Conservation (phyloP, 306 rosid species). For the Vachellia collinsii region DNA sequence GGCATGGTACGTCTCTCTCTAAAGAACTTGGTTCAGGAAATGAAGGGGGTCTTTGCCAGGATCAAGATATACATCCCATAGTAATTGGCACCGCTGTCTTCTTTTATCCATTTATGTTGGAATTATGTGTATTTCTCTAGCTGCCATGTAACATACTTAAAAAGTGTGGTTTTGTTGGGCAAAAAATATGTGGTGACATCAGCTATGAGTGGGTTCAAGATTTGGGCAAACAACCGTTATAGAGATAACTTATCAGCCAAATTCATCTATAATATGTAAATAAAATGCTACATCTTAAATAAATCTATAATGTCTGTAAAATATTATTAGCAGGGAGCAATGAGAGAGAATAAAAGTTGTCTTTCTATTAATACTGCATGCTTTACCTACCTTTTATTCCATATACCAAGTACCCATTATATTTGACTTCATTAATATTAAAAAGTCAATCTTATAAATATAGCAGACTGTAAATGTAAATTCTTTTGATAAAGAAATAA, state of each 20-base stretch:
- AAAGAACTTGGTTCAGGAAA: background rate
- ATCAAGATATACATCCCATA: background rate
- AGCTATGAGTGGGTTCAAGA: background rate
- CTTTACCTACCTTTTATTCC: background rate
- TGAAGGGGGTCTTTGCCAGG: background rate
- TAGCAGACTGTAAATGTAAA: background rate
- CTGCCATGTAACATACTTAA: background rate
- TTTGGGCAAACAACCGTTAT: background rate
- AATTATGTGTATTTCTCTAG: background rate
- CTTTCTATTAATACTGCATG: background rate
- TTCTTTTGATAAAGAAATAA: background rate
- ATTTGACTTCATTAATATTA: background rate
- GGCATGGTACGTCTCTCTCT: background rate
- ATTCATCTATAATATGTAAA: background rate
- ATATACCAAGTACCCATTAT: background rate
- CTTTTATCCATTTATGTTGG: background rate
- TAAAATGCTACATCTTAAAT: background rate
- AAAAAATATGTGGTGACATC: background rate
- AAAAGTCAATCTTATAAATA: background rate
- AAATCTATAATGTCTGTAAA: background rate
- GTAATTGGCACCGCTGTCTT: background rate
- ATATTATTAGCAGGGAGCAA: background rate
- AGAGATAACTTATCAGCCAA: background rate
- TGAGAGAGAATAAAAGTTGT: background rate
- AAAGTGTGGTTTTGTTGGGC: background rate